A percentile compares a stretch with the other conserved stretches of the same genome.
phyloP scores from a whole-genome alignment of 1,284 basidiomycete genomes.

The Somion occarium region DNA sequence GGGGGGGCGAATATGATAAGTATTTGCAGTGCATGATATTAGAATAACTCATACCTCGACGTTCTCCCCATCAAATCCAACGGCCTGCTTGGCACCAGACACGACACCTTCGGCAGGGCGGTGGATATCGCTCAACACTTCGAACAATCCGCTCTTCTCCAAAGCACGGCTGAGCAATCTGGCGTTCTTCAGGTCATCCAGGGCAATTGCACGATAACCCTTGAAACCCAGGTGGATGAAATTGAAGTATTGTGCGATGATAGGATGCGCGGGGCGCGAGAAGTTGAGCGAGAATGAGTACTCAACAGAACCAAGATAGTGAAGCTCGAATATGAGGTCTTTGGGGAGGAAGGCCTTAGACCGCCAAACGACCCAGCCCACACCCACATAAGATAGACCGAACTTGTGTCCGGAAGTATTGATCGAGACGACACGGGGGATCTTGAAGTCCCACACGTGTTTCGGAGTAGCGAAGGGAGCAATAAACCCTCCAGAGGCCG shows the following conservation, averaged over 20 bases:
- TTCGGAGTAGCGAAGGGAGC: slow-evolving; percentile 83
- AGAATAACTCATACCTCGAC: slow-evolving; percentile 42
- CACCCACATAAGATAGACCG: slow-evolving; percentile 82
- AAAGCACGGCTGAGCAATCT: slow-evolving; percentile 83
- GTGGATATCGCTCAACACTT: slow-evolving; percentile 71
- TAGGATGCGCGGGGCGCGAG: slow-evolving; percentile 84
- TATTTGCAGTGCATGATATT: slow-evolving; percentile 1
- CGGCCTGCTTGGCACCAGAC: slow-evolving; percentile 32
- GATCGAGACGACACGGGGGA: slow-evolving; percentile 86
- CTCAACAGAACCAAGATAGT: slow-evolving; percentile 61
- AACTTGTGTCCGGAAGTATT: slow-evolving; percentile 91
- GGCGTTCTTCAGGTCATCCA: slow-evolving; percentile 81
- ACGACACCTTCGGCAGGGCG: slow-evolving; percentile 30
- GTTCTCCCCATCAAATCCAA: slow-evolving; percentile 41
- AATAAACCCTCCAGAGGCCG: slow-evolving; percentile 78
- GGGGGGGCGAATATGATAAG: no score
- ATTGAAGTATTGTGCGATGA: slow-evolving; percentile 93
- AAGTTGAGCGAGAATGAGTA: slow-evolving; percentile 93
- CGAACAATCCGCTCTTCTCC: slow-evolving; percentile 76
- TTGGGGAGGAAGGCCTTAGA: slow-evolving; percentile 75
- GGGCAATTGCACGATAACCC: slow-evolving; percentile 73
- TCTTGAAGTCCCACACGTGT: slow-evolving; percentile 81
- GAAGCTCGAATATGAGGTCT: slow-evolving; percentile 91
- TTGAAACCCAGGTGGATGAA: slow-evolving; percentile 81
- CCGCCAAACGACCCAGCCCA: slow-evolving; percentile 88